A percentile compares a stretch with the other conserved stretches of the same genome.
Evolutionary conservation across 176 grass and related monocot species (phyloP).

Genomic region (Carex scoparia): DNA sequence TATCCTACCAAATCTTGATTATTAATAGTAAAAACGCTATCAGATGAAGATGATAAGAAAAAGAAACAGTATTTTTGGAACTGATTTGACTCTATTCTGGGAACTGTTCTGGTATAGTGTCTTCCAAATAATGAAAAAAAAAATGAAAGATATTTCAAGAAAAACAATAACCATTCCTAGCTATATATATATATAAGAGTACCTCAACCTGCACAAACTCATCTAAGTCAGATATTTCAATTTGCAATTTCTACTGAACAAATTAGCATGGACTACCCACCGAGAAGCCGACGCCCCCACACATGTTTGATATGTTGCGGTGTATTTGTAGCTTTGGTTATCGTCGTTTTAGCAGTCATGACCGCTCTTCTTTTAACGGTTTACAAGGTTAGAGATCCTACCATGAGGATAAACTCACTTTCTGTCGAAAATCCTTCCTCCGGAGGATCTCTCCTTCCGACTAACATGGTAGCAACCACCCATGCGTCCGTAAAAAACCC

Average conservation of each 20-base stretch:
- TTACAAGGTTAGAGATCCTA: conserved; percentile 53
- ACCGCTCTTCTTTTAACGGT: conserved; percentile 36
- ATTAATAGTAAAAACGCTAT: not conserved
- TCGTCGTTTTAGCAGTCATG: conserved; percentile 34
- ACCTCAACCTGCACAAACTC: not conserved
- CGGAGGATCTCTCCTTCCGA: not conserved
- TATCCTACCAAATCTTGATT: not conserved
- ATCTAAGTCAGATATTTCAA: not conserved
- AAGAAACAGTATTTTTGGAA: not conserved
- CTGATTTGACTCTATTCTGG: not conserved
- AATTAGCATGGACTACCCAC: not conserved
- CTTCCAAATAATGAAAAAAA: not conserved
- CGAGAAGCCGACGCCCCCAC: not conserved
- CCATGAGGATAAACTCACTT: conserved; percentile 65
- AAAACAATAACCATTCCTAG: not conserved
- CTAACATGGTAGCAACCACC: conserved; percentile 5
- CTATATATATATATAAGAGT: not conserved
- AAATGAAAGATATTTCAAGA: not conserved
- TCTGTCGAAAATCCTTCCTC: conserved; percentile 16
- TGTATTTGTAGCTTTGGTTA: conserved; percentile 29
- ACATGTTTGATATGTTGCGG: conserved; percentile 29
- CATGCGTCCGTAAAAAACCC: conserved; percentile 74
- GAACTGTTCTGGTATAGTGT: not conserved
- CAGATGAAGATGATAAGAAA: not conserved
- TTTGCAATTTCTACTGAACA: not conserved